These are phyloP conservation scores for Phytophthora megakarya DNA, from an alignment of 352 stramenopile genomes.

Conservation along the genomic window DNA sequence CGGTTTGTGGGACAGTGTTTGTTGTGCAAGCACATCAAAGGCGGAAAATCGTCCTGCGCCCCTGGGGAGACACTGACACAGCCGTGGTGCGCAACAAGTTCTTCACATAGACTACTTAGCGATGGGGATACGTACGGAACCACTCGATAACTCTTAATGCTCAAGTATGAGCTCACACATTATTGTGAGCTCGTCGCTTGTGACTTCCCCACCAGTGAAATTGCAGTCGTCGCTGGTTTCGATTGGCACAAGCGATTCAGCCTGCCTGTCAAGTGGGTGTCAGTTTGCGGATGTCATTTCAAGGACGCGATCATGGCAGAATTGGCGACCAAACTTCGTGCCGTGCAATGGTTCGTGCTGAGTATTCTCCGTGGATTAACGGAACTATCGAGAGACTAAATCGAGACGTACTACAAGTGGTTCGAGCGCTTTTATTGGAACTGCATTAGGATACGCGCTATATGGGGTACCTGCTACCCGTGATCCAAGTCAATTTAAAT, in stretches of 20 bases:
- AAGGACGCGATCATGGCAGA: neutral
- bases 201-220: too few species aligned
- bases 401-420: neutral
- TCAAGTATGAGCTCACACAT: too few species aligned
- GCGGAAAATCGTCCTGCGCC: too few species aligned
- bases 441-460: neutral
- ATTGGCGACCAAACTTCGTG: neutral
- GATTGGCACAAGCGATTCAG: neutral
- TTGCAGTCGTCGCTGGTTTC: too few species aligned
- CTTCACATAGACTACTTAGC: too few species aligned
- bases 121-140: too few species aligned
- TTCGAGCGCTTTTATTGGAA: slow-evolving; percentile 8
- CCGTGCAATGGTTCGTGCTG: slow-evolving; percentile 1
- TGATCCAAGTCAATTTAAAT: slow-evolving; percentile 1
- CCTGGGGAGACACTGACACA: too few species aligned
- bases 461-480: neutral
- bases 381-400: neutral
- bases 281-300: neutral
- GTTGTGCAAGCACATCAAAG: too few species aligned
- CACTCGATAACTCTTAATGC: too few species aligned
- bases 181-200: too few species aligned
- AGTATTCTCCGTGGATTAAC: slow-evolving; percentile 8
- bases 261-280: neutral
- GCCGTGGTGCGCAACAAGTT: too few species aligned
- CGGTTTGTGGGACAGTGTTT: too few species aligned